Evolutionary conservation across 2,329 filamentous ascomycete genomes (phyloP), one percentile per base, ranked within the genome.

Genomic region (Macrophomina phaseolina): DNA sequence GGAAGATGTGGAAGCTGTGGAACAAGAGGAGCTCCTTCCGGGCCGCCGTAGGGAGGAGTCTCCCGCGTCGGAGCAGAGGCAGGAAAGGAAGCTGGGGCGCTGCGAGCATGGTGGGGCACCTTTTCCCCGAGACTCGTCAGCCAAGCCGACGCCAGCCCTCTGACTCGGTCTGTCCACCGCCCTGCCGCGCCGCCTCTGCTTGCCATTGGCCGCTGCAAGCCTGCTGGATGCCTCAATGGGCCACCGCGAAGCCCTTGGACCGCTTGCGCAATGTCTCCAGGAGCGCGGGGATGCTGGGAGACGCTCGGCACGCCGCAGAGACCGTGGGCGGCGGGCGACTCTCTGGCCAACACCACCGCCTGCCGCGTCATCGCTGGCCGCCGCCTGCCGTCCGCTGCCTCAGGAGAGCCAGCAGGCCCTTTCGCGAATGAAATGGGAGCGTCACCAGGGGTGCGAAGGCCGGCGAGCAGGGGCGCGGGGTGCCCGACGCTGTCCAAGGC

Each of bases 91-190:
- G 34, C 12, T 18, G 53, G 36, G 34, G 52, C 8, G n/a, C 16
- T 23, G 36, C 28, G 52, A 7, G 38, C 9, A 5, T 61, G 42
- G 56, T 61, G 56, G 56, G 56, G 56, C 38, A 12, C 28, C 23
- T 18, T 23, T 2, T 18, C 9, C n/a, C 40, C 5, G 32, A 14
- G 56, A 8, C 14, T 40, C 36, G 56, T 63, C 53, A 42, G 34
- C 45, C 32, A 68, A 66, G 52, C 62, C 56, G 52, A 32, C 55
- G 61, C 32, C 62, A 49, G 34, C 46, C 28, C 65, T 51, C 63
- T 53, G 65, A 49, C 64, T 51, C 61, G 28, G 36, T 12, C 56
- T 16, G 38, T 38, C 56, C 14, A 12, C 64, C 36, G 36, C 32
- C 14, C 14, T 6, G 55, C 51, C 45, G 23, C 28, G 40, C 60